Conservation (phyloP, 345 rosid species). For the Hibiscus mutabilis region DNA sequence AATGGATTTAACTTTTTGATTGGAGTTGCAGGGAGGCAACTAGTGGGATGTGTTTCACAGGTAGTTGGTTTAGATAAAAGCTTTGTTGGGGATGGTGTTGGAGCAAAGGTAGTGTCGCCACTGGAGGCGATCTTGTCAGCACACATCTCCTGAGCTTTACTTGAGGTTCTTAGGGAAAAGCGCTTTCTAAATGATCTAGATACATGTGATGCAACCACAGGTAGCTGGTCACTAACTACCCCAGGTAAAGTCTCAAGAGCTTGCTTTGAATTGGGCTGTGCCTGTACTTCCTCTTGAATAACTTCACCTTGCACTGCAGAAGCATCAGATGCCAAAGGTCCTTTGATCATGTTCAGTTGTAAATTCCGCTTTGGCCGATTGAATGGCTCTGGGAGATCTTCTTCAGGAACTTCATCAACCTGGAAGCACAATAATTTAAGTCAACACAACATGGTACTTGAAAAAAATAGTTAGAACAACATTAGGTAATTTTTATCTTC, state of each 20-base stretch:
- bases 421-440: slow-evolving; percentile 17
- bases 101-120: slow-evolving; percentile 15
- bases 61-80: slow-evolving; percentile 14
- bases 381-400: slow-evolving; percentile 63
- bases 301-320: neutral
- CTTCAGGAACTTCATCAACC: slow-evolving; percentile 79
- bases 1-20: slow-evolving; percentile 20
- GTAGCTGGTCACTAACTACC: slow-evolving; percentile 18
- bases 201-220: slow-evolving; percentile 39
- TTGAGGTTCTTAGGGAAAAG: slow-evolving; percentile 29
- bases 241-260: slow-evolving; percentile 10
- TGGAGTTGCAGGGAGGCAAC: slow-evolving; percentile 33
- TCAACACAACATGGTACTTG: neutral
- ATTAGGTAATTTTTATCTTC: neutral
- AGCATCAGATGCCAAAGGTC: slow-evolving; percentile 11
- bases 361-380: slow-evolving; percentile 23
- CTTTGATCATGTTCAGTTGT: neutral
- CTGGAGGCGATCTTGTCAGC: slow-evolving; percentile 8
- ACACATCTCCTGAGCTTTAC: slow-evolving; percentile 7
- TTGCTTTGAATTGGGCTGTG: neutral
- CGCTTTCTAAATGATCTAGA: slow-evolving; percentile 34
- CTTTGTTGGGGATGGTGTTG: slow-evolving; percentile 23
- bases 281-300: neutral
- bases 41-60: neutral
- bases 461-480: neutral